Conservation (phyloP, 2,329 filamentous ascomycete genomes). For the Nemania sp. region DNA sequence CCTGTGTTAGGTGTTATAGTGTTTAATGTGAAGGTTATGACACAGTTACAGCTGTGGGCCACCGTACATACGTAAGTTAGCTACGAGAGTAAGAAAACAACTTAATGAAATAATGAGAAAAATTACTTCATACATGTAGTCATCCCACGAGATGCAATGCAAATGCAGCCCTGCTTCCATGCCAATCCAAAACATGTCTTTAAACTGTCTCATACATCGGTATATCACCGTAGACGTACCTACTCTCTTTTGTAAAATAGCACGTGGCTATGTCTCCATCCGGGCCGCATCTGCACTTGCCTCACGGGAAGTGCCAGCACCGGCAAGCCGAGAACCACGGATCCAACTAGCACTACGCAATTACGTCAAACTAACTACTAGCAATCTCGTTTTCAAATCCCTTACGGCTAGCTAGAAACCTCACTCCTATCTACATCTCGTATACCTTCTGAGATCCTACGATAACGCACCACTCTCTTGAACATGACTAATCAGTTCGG, state of each 20-base stretch:
- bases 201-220: constrained; percentile 1
- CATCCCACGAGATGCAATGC: background rate
- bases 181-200: constrained; percentile 7
- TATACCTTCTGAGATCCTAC: constrained; percentile 9
- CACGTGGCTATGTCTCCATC: constrained; percentile 22
- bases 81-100: background rate
- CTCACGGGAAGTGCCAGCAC: background rate
- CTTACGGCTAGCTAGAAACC: too few relatives aligned
- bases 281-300: background rate
- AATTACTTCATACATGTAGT: background rate
- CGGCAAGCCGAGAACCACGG: background rate
- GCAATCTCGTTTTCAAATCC: background rate
- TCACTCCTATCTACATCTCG: background rate
- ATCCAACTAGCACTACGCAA: constrained; percentile 1
- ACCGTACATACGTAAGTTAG: background rate
- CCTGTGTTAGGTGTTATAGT: too few relatives aligned
- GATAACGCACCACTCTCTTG: background rate
- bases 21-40: too few relatives aligned
- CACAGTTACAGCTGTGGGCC: too few relatives aligned
- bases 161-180: background rate
- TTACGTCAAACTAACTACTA: constrained; percentile 1
- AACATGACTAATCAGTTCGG: background rate
- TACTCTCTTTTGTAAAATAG: background rate
- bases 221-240: background rate
- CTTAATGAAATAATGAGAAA: background rate